Base-by-base conservation (phyloP, 805 yeast genomes). In the Maudiozyma bulderi region DNA sequence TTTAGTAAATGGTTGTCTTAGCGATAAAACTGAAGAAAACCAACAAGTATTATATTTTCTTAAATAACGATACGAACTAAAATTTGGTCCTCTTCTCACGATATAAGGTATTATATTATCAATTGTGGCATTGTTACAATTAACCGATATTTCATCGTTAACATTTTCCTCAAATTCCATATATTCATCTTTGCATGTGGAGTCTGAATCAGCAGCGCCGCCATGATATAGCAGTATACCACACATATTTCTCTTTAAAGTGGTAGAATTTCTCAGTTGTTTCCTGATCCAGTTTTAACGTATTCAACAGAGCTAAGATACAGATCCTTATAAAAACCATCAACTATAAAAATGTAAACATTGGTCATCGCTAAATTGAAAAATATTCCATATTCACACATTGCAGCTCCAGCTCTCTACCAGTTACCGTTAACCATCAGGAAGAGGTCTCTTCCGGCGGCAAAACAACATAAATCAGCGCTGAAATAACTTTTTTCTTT, bases 1-100 rank as follows among this genome's bases (percentile, higher is more conserved):
- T 32, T 67, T 55, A 0, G 86, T 80, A 56, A 86, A 77, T 0
- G 98, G 98, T 20, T 76, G 74, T 50, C 99, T 72, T 40, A 93
- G 66, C 0, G 95, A 83, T 14, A 93, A 70, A 0, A 93, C 87
- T 0, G 97, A 84, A 0, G 93, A 82, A 51, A 75, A 75, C 60
- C 77, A 66, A 43, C 58, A 51, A 8, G 61, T 62, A 2, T 43
- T 35, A 26, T 52, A 52, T 1, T 50, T 46, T 13, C 45, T 14
- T 1, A 50, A 47, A 7, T 40, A 47, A 31, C 58, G 50, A 45
- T 52, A 65, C 37, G 69, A 67, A 6, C 73, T 68, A 58, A 67
- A 79, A 59, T 84, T 83, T 0, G 88, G 85, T 0, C 95, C 95
- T 59, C 93, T 69, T 5, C 74, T 69, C 1, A 75, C 60, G 1